Evolutionary conservation across 2,329 filamentous ascomycete species (phyloP), one percentile per base, ranked within the genome.

Genomic region (Epichloe gansuensis): DNA sequence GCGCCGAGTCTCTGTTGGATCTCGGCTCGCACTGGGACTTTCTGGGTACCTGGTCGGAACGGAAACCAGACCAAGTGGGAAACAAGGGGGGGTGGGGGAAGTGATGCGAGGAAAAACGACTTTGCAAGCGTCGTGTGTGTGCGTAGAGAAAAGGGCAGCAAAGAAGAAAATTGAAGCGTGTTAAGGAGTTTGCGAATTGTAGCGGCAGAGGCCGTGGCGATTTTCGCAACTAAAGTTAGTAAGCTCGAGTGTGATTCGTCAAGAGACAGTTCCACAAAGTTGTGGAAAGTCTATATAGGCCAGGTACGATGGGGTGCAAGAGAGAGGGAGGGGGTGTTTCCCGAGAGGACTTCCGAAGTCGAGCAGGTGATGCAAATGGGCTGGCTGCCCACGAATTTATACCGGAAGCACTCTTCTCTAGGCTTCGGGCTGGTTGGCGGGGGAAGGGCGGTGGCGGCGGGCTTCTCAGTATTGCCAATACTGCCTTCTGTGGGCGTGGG

Each of bases 351-450:
- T 40, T 51, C 42, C 49, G 42, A 51, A 42, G 43, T 23, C 50
- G 52, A 51, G 49, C 54, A 53, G 54, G 51, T 54, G 52, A 51
- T 54, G 55, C 55, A 54, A 51, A 54, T 21, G 17, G 17, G 17
- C 47, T 49, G 49, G 51, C 43, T 50, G 41, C 42, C 41, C 64
- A 66, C 64, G 64, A 66, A 60, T 60, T 65, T 64, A 65, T 64
- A 60, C 58, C 64, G 64, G 64, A 66, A 66, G 56, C 56, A 55
- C 23, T 51, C 57, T 21, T 53, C 54, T 56, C 59, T 61, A 61
- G 61, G 59, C 58, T 54, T 52, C 56, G 54, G 55, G 21, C 35
- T 50, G 53, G 57, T 58, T 59, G 56, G 56, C 39, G 53, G 51
- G 41, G 17, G 40, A 47, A 23, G 48, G 47, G 45, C 17, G 39